Percentiles rank a stretch among this genome's conserved stretches.
These are phyloP conservation scores for Nakataea oryzae DNA, from an alignment of 2,329 filamentous ascomycete genomes.

Conservation along the genomic window DNA sequence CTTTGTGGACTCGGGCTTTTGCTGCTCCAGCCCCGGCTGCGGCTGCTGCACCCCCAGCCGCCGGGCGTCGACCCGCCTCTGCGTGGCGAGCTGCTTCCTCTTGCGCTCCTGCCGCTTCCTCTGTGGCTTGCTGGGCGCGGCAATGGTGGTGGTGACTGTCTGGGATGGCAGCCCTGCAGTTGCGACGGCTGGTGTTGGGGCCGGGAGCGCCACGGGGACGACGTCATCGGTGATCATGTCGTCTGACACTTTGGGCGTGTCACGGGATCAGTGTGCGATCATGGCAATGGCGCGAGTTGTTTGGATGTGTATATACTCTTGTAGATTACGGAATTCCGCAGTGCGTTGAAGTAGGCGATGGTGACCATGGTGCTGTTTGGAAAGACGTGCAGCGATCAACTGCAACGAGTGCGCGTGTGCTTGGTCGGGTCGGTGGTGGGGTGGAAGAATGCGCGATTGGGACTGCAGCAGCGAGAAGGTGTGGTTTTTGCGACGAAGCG, in stretches of 20 bases:
- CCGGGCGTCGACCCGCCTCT: background rate
- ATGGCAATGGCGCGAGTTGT: background rate
- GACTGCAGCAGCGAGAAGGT: background rate
- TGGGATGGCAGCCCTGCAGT: too few species aligned
- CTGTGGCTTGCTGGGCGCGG: background rate
- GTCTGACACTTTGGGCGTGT: background rate
- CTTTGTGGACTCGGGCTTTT: background rate
- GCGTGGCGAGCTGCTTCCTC: background rate
- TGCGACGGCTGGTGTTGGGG: too few species aligned
- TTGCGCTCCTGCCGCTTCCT: background rate
- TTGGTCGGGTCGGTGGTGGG: too few species aligned
- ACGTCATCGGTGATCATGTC: background rate
- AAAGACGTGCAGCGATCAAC: too few species aligned
- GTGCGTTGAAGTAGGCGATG: background rate
- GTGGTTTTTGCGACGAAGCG: background rate
- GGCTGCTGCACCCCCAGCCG: background rate
- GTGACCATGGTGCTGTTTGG: background rate
- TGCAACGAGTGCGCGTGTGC: too few species aligned
- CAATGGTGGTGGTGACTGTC: background rate
- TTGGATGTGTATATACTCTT: background rate
- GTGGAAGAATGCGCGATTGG: background rate
- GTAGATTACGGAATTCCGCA: background rate
- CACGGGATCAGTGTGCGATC: background rate
- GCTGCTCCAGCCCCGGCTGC: background rate
- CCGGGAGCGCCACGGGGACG: background rate